Evolutionary conservation across 371 early-diverging fungal species (phyloP).

Genomic region (Apophysomyces variabilis): DNA sequence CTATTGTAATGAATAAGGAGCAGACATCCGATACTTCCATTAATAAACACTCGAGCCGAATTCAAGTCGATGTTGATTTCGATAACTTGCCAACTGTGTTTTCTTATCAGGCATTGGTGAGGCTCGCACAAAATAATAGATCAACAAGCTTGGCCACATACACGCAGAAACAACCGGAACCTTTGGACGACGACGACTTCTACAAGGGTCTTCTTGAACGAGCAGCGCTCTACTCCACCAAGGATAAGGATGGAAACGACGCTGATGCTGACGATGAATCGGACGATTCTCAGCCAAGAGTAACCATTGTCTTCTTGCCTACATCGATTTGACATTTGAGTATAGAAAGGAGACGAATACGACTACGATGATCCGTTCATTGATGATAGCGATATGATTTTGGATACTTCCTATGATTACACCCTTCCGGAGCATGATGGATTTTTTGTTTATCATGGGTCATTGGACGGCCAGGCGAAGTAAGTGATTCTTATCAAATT

Average conservation of each 20-base stretch:
- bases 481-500: conserved; percentile 24
- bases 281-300: not conserved
- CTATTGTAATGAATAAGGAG: too few relatives aligned
- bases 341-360: conserved; percentile 31
- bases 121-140: conserved; percentile 1
- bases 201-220: conserved; percentile 17
- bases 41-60: conserved; percentile 2
- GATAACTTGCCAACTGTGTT: conserved; percentile 21
- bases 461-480: conserved; percentile 52
- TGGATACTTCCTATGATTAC: conserved; percentile 41
- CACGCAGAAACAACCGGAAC: not conserved
- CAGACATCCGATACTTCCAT: not conserved
- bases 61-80: conserved; percentile 17
- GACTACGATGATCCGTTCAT: conserved; percentile 57
- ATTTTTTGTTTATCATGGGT: conserved; percentile 55
- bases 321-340: not conserved
- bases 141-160: not conserved
- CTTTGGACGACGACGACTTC: conserved; percentile 16
- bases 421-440: conserved; percentile 42
- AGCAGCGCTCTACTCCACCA: conserved; percentile 17
- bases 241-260: conserved; percentile 19
- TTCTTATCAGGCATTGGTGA: conserved; percentile 24
- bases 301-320: not conserved
- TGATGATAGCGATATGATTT: conserved; percentile 54
- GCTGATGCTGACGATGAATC: conserved; percentile 18